Base-by-base conservation (phyloP, 208 protist species). In the Blastocrithidia nonstop region DNA sequence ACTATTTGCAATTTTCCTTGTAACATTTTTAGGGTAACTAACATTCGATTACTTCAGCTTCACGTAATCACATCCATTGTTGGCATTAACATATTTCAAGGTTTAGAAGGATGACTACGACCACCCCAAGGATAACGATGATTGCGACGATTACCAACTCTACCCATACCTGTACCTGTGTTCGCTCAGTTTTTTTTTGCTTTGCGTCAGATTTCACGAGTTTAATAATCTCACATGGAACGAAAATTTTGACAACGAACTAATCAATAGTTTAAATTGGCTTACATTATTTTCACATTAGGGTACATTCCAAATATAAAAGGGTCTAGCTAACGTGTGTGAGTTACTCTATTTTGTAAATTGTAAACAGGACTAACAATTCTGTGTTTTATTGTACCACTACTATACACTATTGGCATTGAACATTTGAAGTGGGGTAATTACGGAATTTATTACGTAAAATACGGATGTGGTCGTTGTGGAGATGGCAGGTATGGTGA, bases 131-230 rank as follows among this genome's bases (percentile, higher is more conserved):
- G 60, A 48, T 73, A 80, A 6, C 46, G 44, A 48, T 82, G 69
- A 56, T 86, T 83, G 43, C 90, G 89, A 36, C 85, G 61, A 49
- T 89, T 61, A 32, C 80, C 66, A n/a, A 84, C 80, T 23, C 85
- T 77, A 6, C 77, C 42, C 77, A 93, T 86, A 44, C 85, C 85
- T 66, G 87, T 85, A 20, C 85, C 85, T n/a, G 85, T 90, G 51
- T 87, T 88, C 3, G 85, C 78, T 81, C 85, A 93, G 45, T 93
- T 89, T 52, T 93, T 93, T 61, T 88, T 88, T 13, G 80, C 77
- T 44, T 74, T 74, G 23, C 80, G 62, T 75, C 78, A 93, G 53
- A 93, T 88, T 55, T 93, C 85, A 0, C 80, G 76, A 20, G 57
- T 78, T 38, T 90, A 77, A 55, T 88, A 88, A 47, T 93, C 85